Evolutionary conservation across 2,329 filamentous ascomycete genomes (phyloP), one percentile per base, ranked within the genome.

Genomic region (Aureobasidium vineae): DNA sequence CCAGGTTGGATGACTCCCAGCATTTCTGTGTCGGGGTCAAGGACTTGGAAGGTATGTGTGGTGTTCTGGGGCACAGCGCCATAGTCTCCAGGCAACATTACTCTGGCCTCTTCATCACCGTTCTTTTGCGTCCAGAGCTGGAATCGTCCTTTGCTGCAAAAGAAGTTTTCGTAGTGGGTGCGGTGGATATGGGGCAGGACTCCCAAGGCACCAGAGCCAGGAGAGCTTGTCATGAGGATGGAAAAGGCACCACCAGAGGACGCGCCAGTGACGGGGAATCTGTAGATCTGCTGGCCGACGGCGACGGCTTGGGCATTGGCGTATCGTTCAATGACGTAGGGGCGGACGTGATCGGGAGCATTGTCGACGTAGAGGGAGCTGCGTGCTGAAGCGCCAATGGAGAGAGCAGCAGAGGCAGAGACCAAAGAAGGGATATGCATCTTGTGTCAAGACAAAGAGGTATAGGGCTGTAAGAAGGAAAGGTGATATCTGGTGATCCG

Each of bases 21-120:
- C 71, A 83, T 76, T 68, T 82, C 78, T 5, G 79, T 81, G 68
- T 82, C 79, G 0, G 80, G 79, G 64, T 83, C 80, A 15, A 81
- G 70, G 19, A 82, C 74, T 70, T 81, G 79, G 73, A 82, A 83
- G 3, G 80, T 81, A 67, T 83, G 81, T 1, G 78, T 80, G 1
- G 79, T 82, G 68, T 82, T 78, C 6, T 36, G 36, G 13, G 43
- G 54, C 11, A 56, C 54, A 16, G 78, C 78, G 43, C 80, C 80
- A 67, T 80, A 82, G 68, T 83, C 81, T 1, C 80, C 80, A 10
- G 75, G 73, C 0, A 74, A 76, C n/a, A 83, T 70, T 2, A 82
- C 69, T 21, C 80, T 76, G 6, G 75, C 75, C 7, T 74, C 70
- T 21, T 69, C 59, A 47, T 75, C 71, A 2, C 75, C 75, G 2